Percentiles rank a stretch among this genome's conserved stretches.
Conservation (phyloP, 768 basidiomycete genomes). For the Hericium erinaceus region DNA sequence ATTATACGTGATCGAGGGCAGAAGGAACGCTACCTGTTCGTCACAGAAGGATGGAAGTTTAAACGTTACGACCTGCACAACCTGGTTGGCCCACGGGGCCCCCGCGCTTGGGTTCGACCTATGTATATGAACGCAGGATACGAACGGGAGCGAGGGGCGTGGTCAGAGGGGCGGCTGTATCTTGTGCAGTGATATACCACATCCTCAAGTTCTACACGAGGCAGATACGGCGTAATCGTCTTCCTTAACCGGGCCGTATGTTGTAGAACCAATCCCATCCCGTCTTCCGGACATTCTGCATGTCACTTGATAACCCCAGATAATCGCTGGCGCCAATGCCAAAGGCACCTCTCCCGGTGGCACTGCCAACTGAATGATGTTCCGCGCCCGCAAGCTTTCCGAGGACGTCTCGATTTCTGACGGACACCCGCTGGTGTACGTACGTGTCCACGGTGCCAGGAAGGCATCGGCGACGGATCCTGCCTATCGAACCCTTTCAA, state of each 20-base stretch:
- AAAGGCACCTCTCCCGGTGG: too few relatives aligned
- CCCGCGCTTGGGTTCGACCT: conserved; percentile 9
- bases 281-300: conserved; percentile 4
- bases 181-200: conserved; percentile 7
- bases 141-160: conserved; percentile 6
- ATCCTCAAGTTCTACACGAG: conserved; percentile 14
- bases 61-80: conserved; percentile 1
- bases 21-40: conserved; percentile 1
- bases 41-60: neutral
- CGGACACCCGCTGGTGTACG: too few relatives aligned
- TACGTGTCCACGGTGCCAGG: too few relatives aligned
- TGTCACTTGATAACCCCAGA: conserved; percentile 10
- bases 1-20: conserved; percentile 3
- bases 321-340: conserved; percentile 3
- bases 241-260: conserved; percentile 2
- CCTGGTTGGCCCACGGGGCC: conserved; percentile 10
- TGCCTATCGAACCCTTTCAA: too few relatives aligned
- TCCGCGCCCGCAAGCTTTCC: neutral
- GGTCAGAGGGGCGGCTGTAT: neutral
- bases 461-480: too few relatives aligned
- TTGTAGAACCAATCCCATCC: conserved; percentile 6
- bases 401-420: too few relatives aligned
- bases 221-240: conserved; percentile 10
- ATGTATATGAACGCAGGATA: conserved; percentile 13
- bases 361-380: neutral